Evolutionary conservation across 2,329 filamentous ascomycete genomes (phyloP).

Genomic region (Ophiosphaerella herpotricha): DNA sequence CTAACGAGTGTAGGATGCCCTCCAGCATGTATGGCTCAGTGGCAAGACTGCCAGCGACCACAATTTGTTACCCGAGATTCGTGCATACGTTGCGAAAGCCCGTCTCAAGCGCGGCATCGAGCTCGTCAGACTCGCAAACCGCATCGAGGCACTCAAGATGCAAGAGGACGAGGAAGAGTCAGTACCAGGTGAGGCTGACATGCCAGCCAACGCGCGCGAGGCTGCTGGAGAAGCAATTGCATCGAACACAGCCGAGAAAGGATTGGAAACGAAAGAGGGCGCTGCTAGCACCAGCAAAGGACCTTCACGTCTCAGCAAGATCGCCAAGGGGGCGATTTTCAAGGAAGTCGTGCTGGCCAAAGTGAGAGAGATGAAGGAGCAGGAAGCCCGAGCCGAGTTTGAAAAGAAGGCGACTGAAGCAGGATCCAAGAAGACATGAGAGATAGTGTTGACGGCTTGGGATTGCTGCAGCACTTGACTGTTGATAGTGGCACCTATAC

Average conservation of each 20-base stretch:
- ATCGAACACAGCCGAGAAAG: slow-evolving; percentile 35
- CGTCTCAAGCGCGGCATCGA: slow-evolving; percentile 93
- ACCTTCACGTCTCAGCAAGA: slow-evolving; percentile 57
- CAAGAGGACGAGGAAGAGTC: slow-evolving; percentile 86
- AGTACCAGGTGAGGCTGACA: slow-evolving; percentile 60
- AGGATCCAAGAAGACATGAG: slow-evolving; percentile 27
- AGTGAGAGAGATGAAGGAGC: slow-evolving; percentile 87
- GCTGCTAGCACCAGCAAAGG: slow-evolving; percentile 46
- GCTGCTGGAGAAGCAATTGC: slow-evolving; percentile 56
- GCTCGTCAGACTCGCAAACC: slow-evolving; percentile 92
- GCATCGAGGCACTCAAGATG: slow-evolving; percentile 92
- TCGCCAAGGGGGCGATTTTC: slow-evolving; percentile 78
- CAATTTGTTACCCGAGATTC: slow-evolving; percentile 96
- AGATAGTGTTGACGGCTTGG: slow-evolving; percentile 9
- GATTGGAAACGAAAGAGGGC: slow-evolving; percentile 35
- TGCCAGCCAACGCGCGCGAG: slow-evolving; percentile 66
- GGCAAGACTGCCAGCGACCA: slow-evolving; percentile 91
- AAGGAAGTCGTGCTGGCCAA: slow-evolving; percentile 92
- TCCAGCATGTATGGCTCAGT: slow-evolving; percentile 85
- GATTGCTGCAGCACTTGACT: slow-evolving; percentile 24
- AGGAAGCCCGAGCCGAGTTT: slow-evolving; percentile 74
- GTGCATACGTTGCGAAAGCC: slow-evolving; percentile 87
- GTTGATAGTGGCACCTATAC: slow-evolving; percentile 5
- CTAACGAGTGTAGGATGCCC: slow-evolving; percentile 63
- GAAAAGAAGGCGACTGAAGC: slow-evolving; percentile 59